These are phyloP conservation scores for Nidula niveotomentosa DNA, from an alignment of 1,284 basidiomycete genomes.

Conservation along the genomic window DNA sequence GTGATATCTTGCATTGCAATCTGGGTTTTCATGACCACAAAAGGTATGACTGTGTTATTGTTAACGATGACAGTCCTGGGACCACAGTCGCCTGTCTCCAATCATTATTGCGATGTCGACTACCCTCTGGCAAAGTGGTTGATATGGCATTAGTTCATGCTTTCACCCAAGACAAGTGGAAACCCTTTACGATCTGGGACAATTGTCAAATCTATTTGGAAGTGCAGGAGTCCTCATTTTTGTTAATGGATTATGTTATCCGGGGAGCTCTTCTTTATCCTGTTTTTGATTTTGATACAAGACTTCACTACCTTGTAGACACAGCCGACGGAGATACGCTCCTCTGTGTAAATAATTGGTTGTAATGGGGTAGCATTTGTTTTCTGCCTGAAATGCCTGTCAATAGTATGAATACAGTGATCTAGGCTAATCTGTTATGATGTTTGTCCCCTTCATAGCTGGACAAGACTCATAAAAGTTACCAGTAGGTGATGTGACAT, in stretches of 20 bases:
- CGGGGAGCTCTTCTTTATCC: slow-evolving; percentile 14
- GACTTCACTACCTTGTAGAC: slow-evolving; percentile 10
- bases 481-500: neutral
- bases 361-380: neutral
- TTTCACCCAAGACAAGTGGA: slow-evolving; percentile 16
- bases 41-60: slow-evolving; percentile 18
- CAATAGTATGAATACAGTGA: neutral
- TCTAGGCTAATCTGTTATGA: neutral
- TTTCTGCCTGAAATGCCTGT: neutral
- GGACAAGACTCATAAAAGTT: neutral
- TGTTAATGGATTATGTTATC: slow-evolving; percentile 12
- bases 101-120: slow-evolving; percentile 4
- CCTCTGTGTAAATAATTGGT: slow-evolving; percentile 9
- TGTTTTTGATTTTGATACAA: slow-evolving; percentile 6
- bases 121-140: slow-evolving; percentile 14
- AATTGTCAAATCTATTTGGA: slow-evolving; percentile 14
- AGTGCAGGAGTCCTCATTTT: slow-evolving; percentile 7
- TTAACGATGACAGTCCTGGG: slow-evolving; percentile 14
- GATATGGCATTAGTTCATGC: slow-evolving; percentile 18
- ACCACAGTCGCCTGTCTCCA: slow-evolving; percentile 12
- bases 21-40: slow-evolving; percentile 13
- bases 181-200: slow-evolving; percentile 18
- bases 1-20: slow-evolving; percentile 22
- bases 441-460: neutral
- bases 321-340: slow-evolving; percentile 18